phyloP scores from a whole-genome alignment of 257 asterid genomes.

The Solanum paucissectum region DNA sequence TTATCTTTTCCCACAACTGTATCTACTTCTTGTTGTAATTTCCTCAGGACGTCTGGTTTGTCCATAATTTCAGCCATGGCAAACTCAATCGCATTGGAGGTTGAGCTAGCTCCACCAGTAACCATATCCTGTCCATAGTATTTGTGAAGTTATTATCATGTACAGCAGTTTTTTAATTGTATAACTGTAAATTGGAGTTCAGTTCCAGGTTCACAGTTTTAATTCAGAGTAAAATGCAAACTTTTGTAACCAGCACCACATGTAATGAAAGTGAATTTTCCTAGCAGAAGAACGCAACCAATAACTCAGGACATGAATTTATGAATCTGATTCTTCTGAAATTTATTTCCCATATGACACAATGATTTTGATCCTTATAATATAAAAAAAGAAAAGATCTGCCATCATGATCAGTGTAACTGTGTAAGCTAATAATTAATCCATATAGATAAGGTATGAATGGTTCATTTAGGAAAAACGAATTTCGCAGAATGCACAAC shows the following conservation, averaged over 20 bases:
- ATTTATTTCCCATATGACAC: background rate
- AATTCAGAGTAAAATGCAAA: background rate
- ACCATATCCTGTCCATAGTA: constrained; percentile 47
- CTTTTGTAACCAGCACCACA: background rate
- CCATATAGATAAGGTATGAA: background rate
- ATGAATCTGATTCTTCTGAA: background rate
- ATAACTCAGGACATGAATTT: background rate
- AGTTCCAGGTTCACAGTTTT: background rate
- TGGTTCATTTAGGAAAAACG: background rate
- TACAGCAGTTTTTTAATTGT: background rate
- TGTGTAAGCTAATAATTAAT: background rate
- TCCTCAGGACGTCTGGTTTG: background rate
- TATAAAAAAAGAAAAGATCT: too few relatives aligned
- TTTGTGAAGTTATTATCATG: background rate
- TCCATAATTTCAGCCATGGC: constrained; percentile 63
- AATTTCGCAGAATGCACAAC: background rate
- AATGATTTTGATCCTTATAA: too few relatives aligned
- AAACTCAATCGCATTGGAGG: constrained; percentile 48
- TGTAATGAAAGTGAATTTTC: background rate
- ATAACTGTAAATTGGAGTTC: background rate
- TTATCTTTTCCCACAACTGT: constrained; percentile 27
- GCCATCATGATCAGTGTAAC: background rate
- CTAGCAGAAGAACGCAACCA: background rate
- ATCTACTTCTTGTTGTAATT: constrained; percentile 30
- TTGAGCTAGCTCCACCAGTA: constrained; percentile 67